phyloP scores from a whole-genome alignment of 805 yeast genomes.

The Suhomyces prunicola region DNA sequence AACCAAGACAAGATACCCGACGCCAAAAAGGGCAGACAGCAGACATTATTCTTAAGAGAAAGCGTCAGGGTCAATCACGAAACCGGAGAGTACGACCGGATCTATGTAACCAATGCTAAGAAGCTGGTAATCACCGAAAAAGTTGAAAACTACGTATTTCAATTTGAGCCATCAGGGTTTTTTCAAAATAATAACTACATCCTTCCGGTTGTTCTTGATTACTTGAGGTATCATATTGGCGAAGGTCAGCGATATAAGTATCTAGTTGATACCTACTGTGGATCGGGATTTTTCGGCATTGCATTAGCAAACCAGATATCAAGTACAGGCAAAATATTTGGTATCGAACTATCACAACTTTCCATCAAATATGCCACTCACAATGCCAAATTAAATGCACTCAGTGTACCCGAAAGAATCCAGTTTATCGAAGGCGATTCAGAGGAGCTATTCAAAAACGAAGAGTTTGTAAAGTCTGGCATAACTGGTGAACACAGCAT shows the following conservation, averaged over 20 bases:
- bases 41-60: slow-evolving; percentile 32
- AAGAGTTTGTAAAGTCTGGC: slow-evolving; percentile 19
- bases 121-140: slow-evolving; percentile 31
- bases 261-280: slow-evolving; percentile 45
- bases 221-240: slow-evolving; percentile 21
- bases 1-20: slow-evolving; percentile 6
- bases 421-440: slow-evolving; percentile 39
- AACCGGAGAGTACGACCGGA: slow-evolving; percentile 26
- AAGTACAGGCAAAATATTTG: slow-evolving; percentile 34
- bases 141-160: slow-evolving; percentile 34
- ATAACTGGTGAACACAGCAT: slow-evolving; percentile 31
- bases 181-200: slow-evolving; percentile 41
- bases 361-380: slow-evolving; percentile 36
- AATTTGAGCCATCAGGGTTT: slow-evolving; percentile 38
- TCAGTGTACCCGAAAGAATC: slow-evolving; percentile 24
- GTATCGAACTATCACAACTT: slow-evolving; percentile 36
- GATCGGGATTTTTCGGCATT: slow-evolving; percentile 45
- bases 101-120: slow-evolving; percentile 24
- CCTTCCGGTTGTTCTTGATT: slow-evolving; percentile 33
- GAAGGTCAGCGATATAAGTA: slow-evolving; percentile 15
- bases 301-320: slow-evolving; percentile 27
- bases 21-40: slow-evolving; percentile 8
- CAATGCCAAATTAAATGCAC: slow-evolving; percentile 38
- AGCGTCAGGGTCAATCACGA: slow-evolving; percentile 25
- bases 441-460: slow-evolving; percentile 30